Percentiles rank a stretch among this genome's conserved stretches.
Evolutionary conservation across 1,284 basidiomycete species (phyloP).

Genomic region (Cutaneotrichosporon curvatum): DNA sequence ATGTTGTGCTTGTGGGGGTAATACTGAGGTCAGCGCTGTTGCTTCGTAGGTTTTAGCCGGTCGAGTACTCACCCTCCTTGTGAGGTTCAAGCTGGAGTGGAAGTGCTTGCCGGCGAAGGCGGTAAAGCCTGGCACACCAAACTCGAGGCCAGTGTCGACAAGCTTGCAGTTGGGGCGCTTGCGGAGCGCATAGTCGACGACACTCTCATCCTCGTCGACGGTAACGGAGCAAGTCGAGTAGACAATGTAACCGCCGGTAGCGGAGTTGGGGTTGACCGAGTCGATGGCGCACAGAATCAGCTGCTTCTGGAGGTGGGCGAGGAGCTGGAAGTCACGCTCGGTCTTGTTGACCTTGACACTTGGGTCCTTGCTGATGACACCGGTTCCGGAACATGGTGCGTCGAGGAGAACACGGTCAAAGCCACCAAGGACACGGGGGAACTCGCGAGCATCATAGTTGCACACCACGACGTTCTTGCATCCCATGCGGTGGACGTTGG

Average conservation of each 20-base stretch:
- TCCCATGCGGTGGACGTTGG: constrained; percentile 92
- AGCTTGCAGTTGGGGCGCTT: constrained; percentile 94
- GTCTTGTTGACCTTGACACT: constrained; percentile 98
- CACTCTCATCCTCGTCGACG: constrained; percentile 96
- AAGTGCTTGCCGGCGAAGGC: constrained; percentile 84
- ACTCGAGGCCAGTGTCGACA: constrained; percentile 86
- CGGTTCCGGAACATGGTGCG: constrained; percentile 96
- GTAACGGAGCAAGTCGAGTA: constrained; percentile 99
- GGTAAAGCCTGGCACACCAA: constrained; percentile 88
- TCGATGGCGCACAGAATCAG: constrained; percentile 97
- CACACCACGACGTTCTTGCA: constrained; percentile 98
- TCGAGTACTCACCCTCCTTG: constrained; percentile 55
- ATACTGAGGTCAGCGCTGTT: constrained; percentile 21
- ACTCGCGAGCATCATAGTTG: constrained; percentile 95
- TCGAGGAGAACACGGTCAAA: constrained; percentile 95
- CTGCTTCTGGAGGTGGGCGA: constrained; percentile 97
- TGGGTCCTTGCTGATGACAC: constrained; percentile 95
- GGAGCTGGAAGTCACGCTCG: constrained; percentile 85
- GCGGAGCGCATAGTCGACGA: constrained; percentile 95
- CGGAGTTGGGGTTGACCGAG: constrained; percentile 80
- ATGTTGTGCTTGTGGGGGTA: constrained; percentile 52
- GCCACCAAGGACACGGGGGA: constrained; percentile 98
- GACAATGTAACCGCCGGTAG: constrained; percentile 88
- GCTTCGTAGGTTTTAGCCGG: too few species aligned
- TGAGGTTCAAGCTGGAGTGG: constrained; percentile 68